Conservation (phyloP, 192 early-diverging fungal species). For the Coemansia sp. region DNA sequence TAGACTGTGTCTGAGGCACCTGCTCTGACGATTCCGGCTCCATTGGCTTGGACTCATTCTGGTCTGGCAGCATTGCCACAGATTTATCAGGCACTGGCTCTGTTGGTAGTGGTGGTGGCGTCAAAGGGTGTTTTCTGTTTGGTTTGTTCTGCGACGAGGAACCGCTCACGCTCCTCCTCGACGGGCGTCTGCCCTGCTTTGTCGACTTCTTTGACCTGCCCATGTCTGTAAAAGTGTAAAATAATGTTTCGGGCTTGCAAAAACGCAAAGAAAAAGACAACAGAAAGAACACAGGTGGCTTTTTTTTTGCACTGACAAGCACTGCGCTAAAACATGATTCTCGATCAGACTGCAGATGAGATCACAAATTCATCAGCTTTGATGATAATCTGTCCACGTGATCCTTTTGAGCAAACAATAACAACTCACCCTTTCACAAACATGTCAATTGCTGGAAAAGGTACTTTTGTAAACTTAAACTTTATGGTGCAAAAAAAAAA, state of each 20-base stretch:
- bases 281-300: neutral
- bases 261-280: neutral
- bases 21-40: neutral
- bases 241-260: no score
- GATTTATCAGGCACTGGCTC: neutral
- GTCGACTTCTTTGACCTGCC: no score
- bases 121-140: no score
- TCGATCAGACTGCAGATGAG: neutral
- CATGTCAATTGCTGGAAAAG: no score
- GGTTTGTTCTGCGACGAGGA: no score
- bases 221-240: no score
- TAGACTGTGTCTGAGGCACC: neutral
- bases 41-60: neutral
- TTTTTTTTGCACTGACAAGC: neutral
- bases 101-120: neutral
- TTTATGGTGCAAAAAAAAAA: neutral
- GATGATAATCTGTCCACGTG: neutral
- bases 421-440: no score
- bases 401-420: neutral
- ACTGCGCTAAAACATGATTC: no score
- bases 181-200: no score
- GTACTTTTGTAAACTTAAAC: neutral
- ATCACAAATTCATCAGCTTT: neutral
- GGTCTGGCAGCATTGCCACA: neutral
- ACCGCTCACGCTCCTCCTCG: no score